Evolutionary conservation across 164 flowering plant genomes (phyloP).

Genomic region (Aristolochia fimbriata): DNA sequence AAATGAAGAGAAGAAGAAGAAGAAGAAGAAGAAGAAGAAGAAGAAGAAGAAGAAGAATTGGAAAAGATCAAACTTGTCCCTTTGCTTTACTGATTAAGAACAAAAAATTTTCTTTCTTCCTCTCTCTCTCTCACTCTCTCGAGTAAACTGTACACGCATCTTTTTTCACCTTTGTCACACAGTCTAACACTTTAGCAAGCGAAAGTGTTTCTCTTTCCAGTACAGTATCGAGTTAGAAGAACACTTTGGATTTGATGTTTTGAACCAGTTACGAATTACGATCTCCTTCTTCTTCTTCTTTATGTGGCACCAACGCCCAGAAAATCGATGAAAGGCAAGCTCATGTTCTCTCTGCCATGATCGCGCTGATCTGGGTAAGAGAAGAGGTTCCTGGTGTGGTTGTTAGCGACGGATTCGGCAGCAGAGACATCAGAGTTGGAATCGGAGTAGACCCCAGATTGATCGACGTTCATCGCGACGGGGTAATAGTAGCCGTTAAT

Average conservation of each 20-base stretch:
- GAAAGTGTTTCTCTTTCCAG: background rate
- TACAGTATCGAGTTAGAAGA: background rate
- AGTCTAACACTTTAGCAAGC: slow-evolving; percentile 1
- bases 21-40: background rate
- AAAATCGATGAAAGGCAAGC: slow-evolving; percentile 43
- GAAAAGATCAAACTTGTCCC: background rate
- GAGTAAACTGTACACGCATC: slow-evolving; percentile 10
- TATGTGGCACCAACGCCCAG: slow-evolving; percentile 50
- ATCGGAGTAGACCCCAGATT: slow-evolving; percentile 23
- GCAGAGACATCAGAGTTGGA: slow-evolving; percentile 39
- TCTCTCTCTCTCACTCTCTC: slow-evolving; percentile 3
- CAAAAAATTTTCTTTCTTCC: slow-evolving; percentile 1
- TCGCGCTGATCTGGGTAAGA: slow-evolving; percentile 17
- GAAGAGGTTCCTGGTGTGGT: slow-evolving; percentile 11
- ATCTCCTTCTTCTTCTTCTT: background rate
- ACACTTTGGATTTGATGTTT: no score
- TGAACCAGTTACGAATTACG: no score
- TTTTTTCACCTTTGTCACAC: background rate
- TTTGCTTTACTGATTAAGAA: slow-evolving; percentile 1
- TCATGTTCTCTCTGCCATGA: slow-evolving; percentile 12
- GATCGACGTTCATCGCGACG: slow-evolving; percentile 11
- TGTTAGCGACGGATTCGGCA: slow-evolving; percentile 27
- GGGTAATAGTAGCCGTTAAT: slow-evolving; percentile 7
- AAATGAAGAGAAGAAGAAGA: background rate
- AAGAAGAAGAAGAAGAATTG: background rate